Evolutionary conservation across 2,329 filamentous ascomycete species (phyloP), one percentile per base, ranked within the genome.

Genomic region (Ascochyta viciae-villosae): DNA sequence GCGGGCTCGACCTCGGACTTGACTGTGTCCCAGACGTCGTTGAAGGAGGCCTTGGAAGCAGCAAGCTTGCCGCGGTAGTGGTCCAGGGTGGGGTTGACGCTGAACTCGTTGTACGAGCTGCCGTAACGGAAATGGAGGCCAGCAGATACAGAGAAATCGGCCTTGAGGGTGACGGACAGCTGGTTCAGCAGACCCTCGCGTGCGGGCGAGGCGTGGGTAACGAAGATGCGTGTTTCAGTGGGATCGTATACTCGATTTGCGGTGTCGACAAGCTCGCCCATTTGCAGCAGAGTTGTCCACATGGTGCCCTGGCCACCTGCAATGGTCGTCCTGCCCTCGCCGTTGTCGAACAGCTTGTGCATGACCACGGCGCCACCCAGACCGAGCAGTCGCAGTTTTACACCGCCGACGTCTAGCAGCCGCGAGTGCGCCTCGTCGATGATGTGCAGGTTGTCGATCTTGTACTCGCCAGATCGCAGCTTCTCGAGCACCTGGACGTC

Each of bases 321-420:
- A 77, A 99, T 99, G 2, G 96, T 99, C 46, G 95, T 99, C 77
- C 94, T 89, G 58, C 95, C 95, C 74, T 99, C 95, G 50, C 95
- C 95, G 66, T 99, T 99, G 77, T 99, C 95, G 72, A 99, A 99
- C 16, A 99, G 86, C 83, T 99, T 99, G 84, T 99, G 95, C 92
- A 99, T 99, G 57, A 99, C 95, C 5, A 99, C 94, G 6, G 95
- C 95, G 69, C 95, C 95, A 63, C 95, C 95, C 31, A 99, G 84
- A 60, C 95, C 95, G 27, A 99, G 86, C 45, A 99, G 85, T 70
- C 95, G 90, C 63, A 99, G 87, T 84, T 98, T 98, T 51, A 99
- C 92, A 54, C 95, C 95, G 53, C 94, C 95, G 58, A 98, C 84
- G 78, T 99, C 95, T 54, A 99, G 84, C 66, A 99, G 83, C 82